Evolutionary conservation across 345 rosid species (phyloP).

Genomic region (Kernera saxatilis): DNA sequence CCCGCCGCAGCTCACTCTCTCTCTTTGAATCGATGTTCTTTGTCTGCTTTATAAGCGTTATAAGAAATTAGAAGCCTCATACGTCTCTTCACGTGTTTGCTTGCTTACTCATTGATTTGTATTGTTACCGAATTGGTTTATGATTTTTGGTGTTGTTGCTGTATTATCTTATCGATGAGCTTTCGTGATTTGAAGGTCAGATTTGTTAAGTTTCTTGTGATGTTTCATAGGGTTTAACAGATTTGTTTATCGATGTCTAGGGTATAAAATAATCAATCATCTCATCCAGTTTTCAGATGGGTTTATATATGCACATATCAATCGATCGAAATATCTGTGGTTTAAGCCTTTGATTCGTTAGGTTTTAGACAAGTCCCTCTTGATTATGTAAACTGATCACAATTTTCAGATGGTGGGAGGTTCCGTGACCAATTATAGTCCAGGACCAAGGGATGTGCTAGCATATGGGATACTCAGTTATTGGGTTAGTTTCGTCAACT

Average conservation of each 20-base stretch:
- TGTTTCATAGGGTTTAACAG: not conserved
- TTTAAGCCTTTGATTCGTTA: not conserved
- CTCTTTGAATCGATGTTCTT: no score
- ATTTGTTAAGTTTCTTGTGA: not conserved
- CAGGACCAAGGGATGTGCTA: no score
- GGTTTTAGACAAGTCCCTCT: no score
- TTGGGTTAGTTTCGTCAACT: no score
- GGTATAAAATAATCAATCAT: not conserved
- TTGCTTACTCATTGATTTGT: slow-evolving; percentile 6
- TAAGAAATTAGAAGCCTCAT: no score
- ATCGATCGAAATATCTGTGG: not conserved
- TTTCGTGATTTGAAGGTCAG: not conserved
- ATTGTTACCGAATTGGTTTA: not conserved
- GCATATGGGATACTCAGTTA: no score
- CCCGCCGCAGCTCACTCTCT: no score
- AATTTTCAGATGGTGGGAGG: no score
- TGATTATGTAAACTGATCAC: no score
- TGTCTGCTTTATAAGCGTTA: no score
- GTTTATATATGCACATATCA: not conserved
- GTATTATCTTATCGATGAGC: not conserved
- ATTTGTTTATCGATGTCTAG: not conserved
- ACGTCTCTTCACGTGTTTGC: no score
- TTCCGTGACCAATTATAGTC: no score
- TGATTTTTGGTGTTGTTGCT: not conserved
- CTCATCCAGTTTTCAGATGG: not conserved